These are phyloP conservation scores for Brassica rapa DNA, from an alignment of 345 rosid species.

Conservation along the genomic window DNA sequence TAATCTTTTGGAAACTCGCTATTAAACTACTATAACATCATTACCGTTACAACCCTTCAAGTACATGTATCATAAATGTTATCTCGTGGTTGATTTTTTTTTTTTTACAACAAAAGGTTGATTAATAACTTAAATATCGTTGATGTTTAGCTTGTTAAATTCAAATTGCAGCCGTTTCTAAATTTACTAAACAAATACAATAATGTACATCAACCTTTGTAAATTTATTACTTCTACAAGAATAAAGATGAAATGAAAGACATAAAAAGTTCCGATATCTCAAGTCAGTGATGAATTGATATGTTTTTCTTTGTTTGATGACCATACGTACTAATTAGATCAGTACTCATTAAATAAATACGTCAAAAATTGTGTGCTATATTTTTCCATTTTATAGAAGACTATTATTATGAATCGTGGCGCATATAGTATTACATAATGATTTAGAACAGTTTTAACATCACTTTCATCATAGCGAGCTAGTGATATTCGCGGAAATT, in stretches of 20 bases:
- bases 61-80: neutral
- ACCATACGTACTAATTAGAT: slow-evolving; percentile 17
- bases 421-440: neutral
- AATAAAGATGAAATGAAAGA: neutral
- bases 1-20: neutral
- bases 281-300: slow-evolving; percentile 8
- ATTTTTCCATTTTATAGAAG: neutral
- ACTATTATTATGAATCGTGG: slow-evolving; percentile 1
- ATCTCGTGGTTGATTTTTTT: neutral
- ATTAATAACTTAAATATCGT: neutral
- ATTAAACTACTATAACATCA: neutral
- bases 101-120: neutral
- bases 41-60: neutral
- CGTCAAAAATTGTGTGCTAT: slow-evolving; percentile 18
- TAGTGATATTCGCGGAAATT: slow-evolving; percentile 8
- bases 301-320: slow-evolving; percentile 3
- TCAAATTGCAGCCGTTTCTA: neutral
- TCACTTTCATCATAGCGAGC: slow-evolving; percentile 24
- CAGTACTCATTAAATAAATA: neutral
- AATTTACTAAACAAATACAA: neutral
- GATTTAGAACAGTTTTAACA: slow-evolving; percentile 18
- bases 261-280: neutral
- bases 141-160: neutral
- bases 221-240: neutral
- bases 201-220: neutral